Base-by-base conservation (phyloP, 257 asterid species). In the Primulina huaijiensis region DNA sequence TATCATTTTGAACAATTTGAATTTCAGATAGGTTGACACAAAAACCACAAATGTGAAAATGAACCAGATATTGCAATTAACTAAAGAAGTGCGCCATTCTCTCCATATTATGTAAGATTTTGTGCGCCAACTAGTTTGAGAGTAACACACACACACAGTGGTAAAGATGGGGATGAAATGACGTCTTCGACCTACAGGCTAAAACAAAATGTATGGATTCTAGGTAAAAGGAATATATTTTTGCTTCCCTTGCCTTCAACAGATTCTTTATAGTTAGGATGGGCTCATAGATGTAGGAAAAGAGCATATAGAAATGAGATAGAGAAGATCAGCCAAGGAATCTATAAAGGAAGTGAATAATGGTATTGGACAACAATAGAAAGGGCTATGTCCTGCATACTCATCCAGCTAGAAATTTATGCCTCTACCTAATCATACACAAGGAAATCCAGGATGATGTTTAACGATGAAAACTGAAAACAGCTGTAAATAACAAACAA, bases 1-100 rank as follows among this genome's bases (percentile, higher is more conserved):
- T 66, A 33, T 60, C 50, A 65, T 53, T 80, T 50, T 19, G 72
- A 37, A 68, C 70, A 72, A 53, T 64, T 72, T 67, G 11, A 50
- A 34, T 37, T 71, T 35, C 61, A 56, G 34, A 43, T 60, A 68
- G 46, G 62, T 50, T 52, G 67, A 56, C 60, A 70, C 37, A 65
- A 60, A 72, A 61, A 10, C 10, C 9, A 64, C 46, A 68, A 35
- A 53, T 12, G 55, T 6, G 65, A 56, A 23, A 60, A 25, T 19
- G 60, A 16, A 64, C n/a, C 3, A 66, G 53, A 60, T 46, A 68
- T 72, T 53, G 60, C 35, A 58, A 7, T 68, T 64, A 20, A 37
- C 59, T 27, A 66, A 8, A 65, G 34, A 25, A 23, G 50, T 31
- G 20, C n/a, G 35, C 6, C 21, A 16, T 35, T 19, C 46, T 56